A percentile compares a stretch with the other conserved stretches of the same genome.
phyloP scores from a whole-genome alignment of 176 grass and related monocot genomes.

The Zizania latifolia region DNA sequence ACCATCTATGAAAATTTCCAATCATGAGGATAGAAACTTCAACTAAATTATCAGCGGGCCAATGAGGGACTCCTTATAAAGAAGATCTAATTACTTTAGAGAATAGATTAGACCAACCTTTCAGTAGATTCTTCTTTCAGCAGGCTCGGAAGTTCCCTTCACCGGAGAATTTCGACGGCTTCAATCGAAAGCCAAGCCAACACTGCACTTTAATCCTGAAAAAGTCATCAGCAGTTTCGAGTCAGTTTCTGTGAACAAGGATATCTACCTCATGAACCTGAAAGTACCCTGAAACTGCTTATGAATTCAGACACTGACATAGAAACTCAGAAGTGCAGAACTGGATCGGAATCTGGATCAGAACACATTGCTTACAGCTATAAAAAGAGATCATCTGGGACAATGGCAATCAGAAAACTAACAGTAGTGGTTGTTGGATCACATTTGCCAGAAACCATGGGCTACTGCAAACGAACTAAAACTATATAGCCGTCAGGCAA shows the following conservation, averaged over 20 bases:
- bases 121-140: constrained; percentile 26
- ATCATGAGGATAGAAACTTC: background rate
- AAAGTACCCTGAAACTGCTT: no score
- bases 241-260: background rate
- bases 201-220: background rate
- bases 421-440: background rate
- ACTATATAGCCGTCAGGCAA: background rate
- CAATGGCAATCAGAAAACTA: background rate
- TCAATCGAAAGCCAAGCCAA: background rate
- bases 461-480: background rate
- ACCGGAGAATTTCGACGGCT: background rate
- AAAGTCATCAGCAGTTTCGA: background rate
- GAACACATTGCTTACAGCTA: background rate
- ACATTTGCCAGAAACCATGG: background rate
- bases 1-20: background rate
- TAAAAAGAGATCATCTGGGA: background rate
- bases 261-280: background rate
- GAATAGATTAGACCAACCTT: constrained; percentile 29
- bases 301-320: background rate
- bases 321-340: background rate
- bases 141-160: background rate
- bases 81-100: constrained; percentile 3
- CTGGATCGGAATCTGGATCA: background rate
- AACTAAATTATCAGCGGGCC: background rate
- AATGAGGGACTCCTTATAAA: constrained; percentile 1